Conservation (phyloP, 2,329 filamentous ascomycete species). For the Sporothrix euskadiensis region DNA sequence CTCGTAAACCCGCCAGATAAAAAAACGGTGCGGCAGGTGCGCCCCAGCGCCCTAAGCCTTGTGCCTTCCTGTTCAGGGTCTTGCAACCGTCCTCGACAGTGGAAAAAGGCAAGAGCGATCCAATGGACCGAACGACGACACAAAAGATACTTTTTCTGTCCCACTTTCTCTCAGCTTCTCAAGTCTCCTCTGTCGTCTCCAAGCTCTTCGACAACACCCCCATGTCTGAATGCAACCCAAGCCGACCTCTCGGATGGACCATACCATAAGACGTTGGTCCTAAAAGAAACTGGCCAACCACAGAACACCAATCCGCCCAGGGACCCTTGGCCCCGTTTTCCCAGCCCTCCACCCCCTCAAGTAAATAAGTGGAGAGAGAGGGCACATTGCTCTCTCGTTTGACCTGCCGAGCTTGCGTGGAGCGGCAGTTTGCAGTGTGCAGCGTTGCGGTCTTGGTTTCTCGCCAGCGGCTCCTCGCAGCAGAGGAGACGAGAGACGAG, state of each 20-base stretch:
- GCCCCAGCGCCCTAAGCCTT: background rate
- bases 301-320: background rate
- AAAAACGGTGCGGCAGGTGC: constrained; percentile 4
- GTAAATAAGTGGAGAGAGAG: background rate
- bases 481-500: too few relatives aligned
- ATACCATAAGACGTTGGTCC: background rate
- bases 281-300: background rate
- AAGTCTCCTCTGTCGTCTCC: background rate
- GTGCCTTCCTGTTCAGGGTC: constrained; percentile 18
- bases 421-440: background rate
- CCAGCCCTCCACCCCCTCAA: background rate
- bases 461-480: background rate
- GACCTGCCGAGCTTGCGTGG: background rate
- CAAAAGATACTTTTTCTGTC: background rate
- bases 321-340: background rate
- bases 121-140: background rate
- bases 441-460: background rate
- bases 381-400: background rate
- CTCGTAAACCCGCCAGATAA: background rate
- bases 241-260: constrained; percentile 1
- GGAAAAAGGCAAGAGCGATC: background rate
- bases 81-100: background rate
- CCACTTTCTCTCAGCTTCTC: background rate
- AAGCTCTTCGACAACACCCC: constrained; percentile 2
- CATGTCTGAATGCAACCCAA: constrained; percentile 12